phyloP scores from a whole-genome alignment of 345 rosid genomes.

The Bruguiera parviflora region DNA sequence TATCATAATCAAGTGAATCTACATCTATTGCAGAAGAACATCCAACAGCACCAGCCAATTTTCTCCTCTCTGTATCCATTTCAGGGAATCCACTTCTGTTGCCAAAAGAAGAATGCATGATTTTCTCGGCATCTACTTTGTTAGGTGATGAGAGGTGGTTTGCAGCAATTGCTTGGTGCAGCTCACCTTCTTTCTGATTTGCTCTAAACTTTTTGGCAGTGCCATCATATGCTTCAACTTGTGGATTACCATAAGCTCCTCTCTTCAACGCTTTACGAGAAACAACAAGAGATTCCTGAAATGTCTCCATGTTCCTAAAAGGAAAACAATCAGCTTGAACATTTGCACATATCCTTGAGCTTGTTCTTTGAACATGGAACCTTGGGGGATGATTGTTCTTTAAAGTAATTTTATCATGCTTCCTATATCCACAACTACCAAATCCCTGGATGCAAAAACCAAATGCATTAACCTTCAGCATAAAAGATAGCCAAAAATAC shows the following conservation, averaged over 20 bases:
- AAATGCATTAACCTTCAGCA: neutral
- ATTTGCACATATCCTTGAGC: constrained; percentile 20
- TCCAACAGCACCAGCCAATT: constrained; percentile 32
- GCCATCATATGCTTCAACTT: constrained; percentile 27
- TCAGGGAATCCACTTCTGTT: constrained; percentile 33
- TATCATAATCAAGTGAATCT: constrained; percentile 28
- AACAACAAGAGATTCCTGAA: constrained; percentile 31
- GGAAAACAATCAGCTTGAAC: constrained; percentile 26
- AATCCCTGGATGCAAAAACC: constrained; percentile 30
- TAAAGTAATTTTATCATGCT: constrained; percentile 21
- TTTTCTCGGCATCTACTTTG: constrained; percentile 31
- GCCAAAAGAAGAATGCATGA: constrained; percentile 32
- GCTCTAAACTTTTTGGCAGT: constrained; percentile 34
- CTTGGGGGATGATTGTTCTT: constrained; percentile 31
- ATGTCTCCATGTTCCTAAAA: constrained; percentile 27
- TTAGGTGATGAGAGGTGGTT: constrained; percentile 21
- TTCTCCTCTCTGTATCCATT: constrained; percentile 37
- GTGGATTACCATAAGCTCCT: constrained; percentile 21
- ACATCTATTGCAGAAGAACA: constrained; percentile 15
- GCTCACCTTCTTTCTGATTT: constrained; percentile 26
- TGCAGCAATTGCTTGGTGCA: constrained; percentile 19
- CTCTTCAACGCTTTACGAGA: constrained; percentile 40
- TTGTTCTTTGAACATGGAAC: constrained; percentile 20
- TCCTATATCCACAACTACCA: constrained; percentile 26
- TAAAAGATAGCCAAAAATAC: too few species aligned